These are phyloP conservation scores for Alloteropsis semialata DNA, from an alignment of 176 grass and related monocot genomes.

Conservation along the genomic window DNA sequence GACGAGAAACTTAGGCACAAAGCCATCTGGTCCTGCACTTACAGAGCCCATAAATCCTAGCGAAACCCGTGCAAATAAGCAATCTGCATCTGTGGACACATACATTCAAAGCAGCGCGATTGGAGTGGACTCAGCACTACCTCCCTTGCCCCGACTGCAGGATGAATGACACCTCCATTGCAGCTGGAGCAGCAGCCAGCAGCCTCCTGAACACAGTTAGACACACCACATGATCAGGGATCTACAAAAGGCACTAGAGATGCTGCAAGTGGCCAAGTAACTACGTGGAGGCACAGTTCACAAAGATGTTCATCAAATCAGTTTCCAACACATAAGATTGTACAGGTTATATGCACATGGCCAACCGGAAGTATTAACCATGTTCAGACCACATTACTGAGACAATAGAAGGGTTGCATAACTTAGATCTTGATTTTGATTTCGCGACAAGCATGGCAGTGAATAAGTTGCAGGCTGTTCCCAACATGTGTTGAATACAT, in stretches of 20 bases:
- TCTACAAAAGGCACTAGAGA: not conserved
- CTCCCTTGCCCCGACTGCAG: slow-evolving; percentile 73
- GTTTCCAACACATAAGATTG: not conserved
- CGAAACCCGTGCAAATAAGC: not conserved
- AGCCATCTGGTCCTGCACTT: slow-evolving; percentile 35
- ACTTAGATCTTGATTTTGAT: not conserved
- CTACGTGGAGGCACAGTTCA: not conserved
- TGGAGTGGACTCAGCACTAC: too few species aligned
- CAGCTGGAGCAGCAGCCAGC: slow-evolving; percentile 65
- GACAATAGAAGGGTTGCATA: not conserved
- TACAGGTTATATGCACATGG: not conserved
- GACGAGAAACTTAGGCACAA: slow-evolving; percentile 1
- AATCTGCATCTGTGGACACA: not conserved
- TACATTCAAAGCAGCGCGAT: too few species aligned
- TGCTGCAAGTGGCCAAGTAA: not conserved
- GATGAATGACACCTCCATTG: slow-evolving; percentile 85
- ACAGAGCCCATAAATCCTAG: slow-evolving; percentile 26
- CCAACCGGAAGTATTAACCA: not conserved
- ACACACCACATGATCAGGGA: not conserved
- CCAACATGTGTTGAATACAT: not conserved
- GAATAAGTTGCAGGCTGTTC: not conserved
- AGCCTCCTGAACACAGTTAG: slow-evolving; percentile 47
- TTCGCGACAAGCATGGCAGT: not conserved
- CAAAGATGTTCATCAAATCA: not conserved
- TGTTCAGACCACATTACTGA: not conserved